A percentile compares a stretch with the other conserved stretches of the same genome.
phyloP scores from a whole-genome alignment of 1,139 yeast species.

The Tardiomyces blankii region DNA sequence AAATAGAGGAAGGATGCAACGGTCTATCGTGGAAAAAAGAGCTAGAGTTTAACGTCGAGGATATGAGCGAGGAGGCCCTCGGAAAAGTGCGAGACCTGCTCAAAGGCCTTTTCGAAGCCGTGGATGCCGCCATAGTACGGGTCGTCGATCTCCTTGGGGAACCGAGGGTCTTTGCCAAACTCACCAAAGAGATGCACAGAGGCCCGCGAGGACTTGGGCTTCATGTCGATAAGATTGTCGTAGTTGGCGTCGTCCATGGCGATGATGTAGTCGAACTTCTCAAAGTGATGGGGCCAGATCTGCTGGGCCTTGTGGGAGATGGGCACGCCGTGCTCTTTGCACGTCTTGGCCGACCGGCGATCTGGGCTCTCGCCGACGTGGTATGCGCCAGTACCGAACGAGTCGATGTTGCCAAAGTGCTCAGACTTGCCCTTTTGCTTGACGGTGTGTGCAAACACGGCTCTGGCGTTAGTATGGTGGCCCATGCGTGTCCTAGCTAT shows the following conservation, averaged over 20 bases:
- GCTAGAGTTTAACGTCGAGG: background rate
- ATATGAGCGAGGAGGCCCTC: conserved; percentile 41
- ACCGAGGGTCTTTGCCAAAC: conserved; percentile 45
- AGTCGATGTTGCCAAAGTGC: conserved; percentile 49
- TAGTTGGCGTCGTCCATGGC: conserved; percentile 72
- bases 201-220: conserved; percentile 45
- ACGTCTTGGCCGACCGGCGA: conserved; percentile 55
- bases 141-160: conserved; percentile 58
- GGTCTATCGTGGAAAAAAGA: background rate
- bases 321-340: conserved; percentile 62
- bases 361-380: conserved; percentile 82
- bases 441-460: conserved; percentile 64
- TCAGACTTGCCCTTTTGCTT: conserved; percentile 33
- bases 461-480: conserved; percentile 21
- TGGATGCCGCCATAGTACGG: conserved; percentile 84
- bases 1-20: background rate
- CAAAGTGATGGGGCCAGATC: conserved; percentile 46
- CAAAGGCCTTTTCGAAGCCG: conserved; percentile 72
- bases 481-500: background rate
- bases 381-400: conserved; percentile 82
- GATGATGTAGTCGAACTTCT: conserved; percentile 65
- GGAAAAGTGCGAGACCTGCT: conserved; percentile 65
- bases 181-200: conserved; percentile 57
- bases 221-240: conserved; percentile 44
- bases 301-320: conserved; percentile 70